Conservation (phyloP, 768 basidiomycete species). For the Chlorophyllum brunneum region DNA sequence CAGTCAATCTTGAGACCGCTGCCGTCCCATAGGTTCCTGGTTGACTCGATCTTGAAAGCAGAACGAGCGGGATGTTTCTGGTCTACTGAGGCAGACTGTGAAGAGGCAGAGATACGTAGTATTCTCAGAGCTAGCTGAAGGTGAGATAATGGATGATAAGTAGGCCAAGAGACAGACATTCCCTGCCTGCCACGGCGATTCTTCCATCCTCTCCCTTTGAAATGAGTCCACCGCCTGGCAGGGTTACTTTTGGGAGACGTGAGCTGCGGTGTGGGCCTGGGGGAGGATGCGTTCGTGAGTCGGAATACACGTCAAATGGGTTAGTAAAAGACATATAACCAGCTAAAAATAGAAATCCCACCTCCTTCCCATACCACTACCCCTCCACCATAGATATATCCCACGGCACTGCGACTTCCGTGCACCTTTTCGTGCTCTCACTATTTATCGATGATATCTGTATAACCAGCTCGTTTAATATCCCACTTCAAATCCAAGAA, state of each 20-base stretch:
- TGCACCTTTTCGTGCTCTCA: too few species aligned
- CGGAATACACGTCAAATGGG: conserved; percentile 34
- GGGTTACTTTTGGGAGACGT: conserved; percentile 54
- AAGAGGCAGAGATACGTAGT: conserved; percentile 51
- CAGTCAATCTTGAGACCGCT: conserved; percentile 78
- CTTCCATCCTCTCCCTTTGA: conserved; percentile 66
- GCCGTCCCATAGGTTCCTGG: conserved; percentile 75
- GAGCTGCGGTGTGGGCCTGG: conserved; percentile 47
- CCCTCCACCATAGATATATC: neutral
- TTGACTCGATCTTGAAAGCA: conserved; percentile 53
- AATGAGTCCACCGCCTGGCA: conserved; percentile 62
- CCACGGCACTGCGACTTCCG: neutral
- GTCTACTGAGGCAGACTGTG: conserved; percentile 36
- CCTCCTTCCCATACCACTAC: too few species aligned
- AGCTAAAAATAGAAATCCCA: neutral
- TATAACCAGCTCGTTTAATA: neutral
- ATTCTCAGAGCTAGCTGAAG: conserved; percentile 51
- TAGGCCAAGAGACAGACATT: conserved; percentile 45
- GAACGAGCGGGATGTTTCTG: too few species aligned
- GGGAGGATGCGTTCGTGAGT: conserved; percentile 37
- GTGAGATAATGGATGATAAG: neutral
- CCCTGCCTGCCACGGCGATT: conserved; percentile 76
- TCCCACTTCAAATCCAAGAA: neutral
- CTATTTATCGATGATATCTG: neutral
- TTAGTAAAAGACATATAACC: conserved; percentile 17